A percentile compares a stretch with the other conserved stretches of the same genome.
These are phyloP conservation scores for Solanum sejunctum DNA, from an alignment of 257 asterid genomes.

Conservation along the genomic window DNA sequence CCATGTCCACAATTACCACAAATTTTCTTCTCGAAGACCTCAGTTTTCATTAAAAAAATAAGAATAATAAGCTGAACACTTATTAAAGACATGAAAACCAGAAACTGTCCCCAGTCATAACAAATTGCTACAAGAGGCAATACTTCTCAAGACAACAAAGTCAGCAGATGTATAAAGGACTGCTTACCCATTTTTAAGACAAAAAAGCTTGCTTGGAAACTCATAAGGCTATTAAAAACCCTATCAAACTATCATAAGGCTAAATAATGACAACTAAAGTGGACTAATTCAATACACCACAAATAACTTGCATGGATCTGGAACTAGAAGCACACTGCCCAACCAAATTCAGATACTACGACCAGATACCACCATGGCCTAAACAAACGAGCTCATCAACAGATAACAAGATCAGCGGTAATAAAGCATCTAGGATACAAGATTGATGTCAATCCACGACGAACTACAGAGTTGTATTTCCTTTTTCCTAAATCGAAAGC, in stretches of 20 bases:
- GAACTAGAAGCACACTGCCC: not conserved
- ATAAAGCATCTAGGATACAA: not conserved
- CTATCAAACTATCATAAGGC: not conserved
- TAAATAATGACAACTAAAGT: not conserved
- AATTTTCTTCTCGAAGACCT: not conserved
- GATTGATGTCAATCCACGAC: not conserved
- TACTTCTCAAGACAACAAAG: not conserved
- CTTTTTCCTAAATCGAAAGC: not conserved
- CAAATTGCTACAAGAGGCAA: not conserved
- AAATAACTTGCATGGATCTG: not conserved
- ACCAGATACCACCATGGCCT: not conserved
- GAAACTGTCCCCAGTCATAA: not conserved
- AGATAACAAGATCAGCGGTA: not conserved
- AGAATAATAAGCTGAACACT: not conserved
- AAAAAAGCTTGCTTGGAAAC: not conserved
- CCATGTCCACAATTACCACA: not conserved
- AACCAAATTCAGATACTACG: not conserved
- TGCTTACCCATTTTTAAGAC: not conserved
- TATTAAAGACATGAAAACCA: not conserved
- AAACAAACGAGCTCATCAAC: not conserved
- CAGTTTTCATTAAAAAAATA: not conserved
- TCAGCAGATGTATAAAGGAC: not conserved
- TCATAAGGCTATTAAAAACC: not conserved
- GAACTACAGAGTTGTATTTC: not conserved
- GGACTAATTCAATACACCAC: not conserved